Evolutionary conservation across 2,329 filamentous ascomycete species (phyloP), one percentile per base, ranked within the genome.

Genomic region (Aschersonia sp.): DNA sequence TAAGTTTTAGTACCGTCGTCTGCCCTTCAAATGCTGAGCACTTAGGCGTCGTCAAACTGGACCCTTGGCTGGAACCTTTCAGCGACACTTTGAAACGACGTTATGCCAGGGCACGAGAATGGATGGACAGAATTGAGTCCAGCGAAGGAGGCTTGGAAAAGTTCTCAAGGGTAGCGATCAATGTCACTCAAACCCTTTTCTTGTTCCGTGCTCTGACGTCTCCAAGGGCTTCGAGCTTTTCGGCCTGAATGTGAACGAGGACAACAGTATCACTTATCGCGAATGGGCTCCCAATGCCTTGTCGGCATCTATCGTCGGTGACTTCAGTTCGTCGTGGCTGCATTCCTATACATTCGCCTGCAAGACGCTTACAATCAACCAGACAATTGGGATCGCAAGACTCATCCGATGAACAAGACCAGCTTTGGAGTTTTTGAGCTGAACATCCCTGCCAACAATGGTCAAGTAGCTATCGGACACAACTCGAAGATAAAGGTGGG

Each of bases 221-320:
- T 14, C 40, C 40, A 12, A 94, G 87, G 90, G 92, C 43, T 84
- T 79, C 52, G 87, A 97, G 60, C 82, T 75, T 52, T 95, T 85
- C 60, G 92, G 92, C 48, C 79, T 98, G 66, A 87, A 86, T 55
- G 81, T 92, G 50, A 75, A 83, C 60, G 70, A 78, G 47, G 81
- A 94, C 58, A 87, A 87, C 63, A 88, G 89, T 63, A 87, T 98
- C 54, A 72, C 75, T 49, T 98, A 98, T 66, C 78, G 87, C 56
- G 92, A 98, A 74, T 98, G 92, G 92, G 92, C 92, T 1, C 89
- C 92, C 30, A 94, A 88, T 70, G 90, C 88, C 47, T 72, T 79
- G 41, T 74, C 84, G 59, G 92, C 92, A 45, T 88, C 81, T 62
- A 75, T 98, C 46, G 83, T 94, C 56, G 92, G 92, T 51, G 92